Evolutionary conservation across 2,329 filamentous ascomycete genomes (phyloP), one percentile per base, ranked within the genome.

Genomic region (Claviceps humidiphila): DNA sequence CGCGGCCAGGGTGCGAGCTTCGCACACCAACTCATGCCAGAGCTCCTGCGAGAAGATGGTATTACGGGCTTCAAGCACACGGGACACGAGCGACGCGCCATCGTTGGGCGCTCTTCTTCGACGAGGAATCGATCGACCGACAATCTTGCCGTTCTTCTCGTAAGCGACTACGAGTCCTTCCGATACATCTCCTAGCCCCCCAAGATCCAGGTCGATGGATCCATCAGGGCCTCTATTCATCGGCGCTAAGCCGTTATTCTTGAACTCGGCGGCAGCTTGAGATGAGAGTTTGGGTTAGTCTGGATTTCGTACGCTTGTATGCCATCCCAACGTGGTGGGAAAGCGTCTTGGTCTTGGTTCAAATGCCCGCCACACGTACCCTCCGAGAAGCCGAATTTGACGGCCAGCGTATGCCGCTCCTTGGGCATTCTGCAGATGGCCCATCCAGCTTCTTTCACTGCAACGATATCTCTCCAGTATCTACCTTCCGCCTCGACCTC

Each of bases 381-480:
- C 71, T 96, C 91, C 13, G 85, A 77, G 63, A 95, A 95, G 7
- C 91, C 93, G 67, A 91, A 96, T 57, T 87, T 82, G 39, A 97
- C 91, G 20, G 85, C 89, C 49, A 97, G 74, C 0, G 82, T 83
- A 58, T 87, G 81, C 49, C 76, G 75, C 58, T 91, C 83, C 6
- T 82, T 74, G 0, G 89, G 88, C 42, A 93, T 72, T 48, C 85
- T 79, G 58, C 85, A 91, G 17, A 97, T 73, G 20, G 86, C 84
- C 91, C 93, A 98, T 4, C 90, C 89, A 51, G 82, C 84, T 58
- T 89, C 80, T 57, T 85, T 89, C 45, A 97, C 82, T 9, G 82
- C 80, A 47, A 95, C 71, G 2, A 97, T 78, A 60, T 95, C 85
- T 52, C 85, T 78, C 93, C 93, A 98, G 66, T 95, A 98, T 59